A percentile compares a stretch with the other conserved stretches of the same genome.
Evolutionary conservation across 306 rosid species (phyloP).

Genomic region (Purshia tridentata): DNA sequence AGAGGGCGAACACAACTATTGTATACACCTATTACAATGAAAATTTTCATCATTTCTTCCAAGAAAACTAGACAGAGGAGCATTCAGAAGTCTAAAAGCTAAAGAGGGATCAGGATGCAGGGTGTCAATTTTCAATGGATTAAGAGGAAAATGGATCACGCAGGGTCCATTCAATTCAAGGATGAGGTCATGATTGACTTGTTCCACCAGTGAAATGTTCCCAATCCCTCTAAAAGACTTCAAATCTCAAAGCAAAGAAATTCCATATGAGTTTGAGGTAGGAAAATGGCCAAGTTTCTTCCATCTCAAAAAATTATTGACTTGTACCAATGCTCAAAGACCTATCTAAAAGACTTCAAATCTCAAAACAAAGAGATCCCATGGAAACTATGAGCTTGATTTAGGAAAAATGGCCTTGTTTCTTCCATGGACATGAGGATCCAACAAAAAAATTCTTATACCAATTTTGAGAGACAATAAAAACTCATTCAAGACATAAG

Average conservation of each 20-base stretch:
- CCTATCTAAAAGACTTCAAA: neutral
- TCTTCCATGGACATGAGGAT: conserved; percentile 30
- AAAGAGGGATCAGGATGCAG: conserved; percentile 16
- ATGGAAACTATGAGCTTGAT: neutral
- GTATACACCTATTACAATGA: neutral
- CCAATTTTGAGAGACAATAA: conserved; percentile 26
- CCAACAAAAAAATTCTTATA: conserved; percentile 32
- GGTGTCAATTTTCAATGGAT: neutral
- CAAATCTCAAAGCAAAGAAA: neutral
- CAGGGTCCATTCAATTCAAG: neutral
- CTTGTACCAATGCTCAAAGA: neutral
- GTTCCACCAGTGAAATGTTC: conserved; percentile 13
- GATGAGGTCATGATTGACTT: neutral
- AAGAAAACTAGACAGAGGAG: conserved; percentile 9
- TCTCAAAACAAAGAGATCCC: neutral
- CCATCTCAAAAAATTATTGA: neutral
- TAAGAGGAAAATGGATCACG: conserved; percentile 3
- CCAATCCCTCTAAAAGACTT: neutral
- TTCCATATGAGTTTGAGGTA: neutral
- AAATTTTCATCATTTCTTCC: conserved; percentile 9
- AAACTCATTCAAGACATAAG: conserved; percentile 42
- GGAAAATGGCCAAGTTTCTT: neutral
- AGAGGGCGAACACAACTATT: too few species aligned
- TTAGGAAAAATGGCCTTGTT: conserved; percentile 25
- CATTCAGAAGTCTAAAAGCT: neutral